Percentiles rank a stretch among this genome's conserved stretches.
Conservation (phyloP, 192 early-diverging fungal genomes). For the Geosiphon pyriformis region DNA sequence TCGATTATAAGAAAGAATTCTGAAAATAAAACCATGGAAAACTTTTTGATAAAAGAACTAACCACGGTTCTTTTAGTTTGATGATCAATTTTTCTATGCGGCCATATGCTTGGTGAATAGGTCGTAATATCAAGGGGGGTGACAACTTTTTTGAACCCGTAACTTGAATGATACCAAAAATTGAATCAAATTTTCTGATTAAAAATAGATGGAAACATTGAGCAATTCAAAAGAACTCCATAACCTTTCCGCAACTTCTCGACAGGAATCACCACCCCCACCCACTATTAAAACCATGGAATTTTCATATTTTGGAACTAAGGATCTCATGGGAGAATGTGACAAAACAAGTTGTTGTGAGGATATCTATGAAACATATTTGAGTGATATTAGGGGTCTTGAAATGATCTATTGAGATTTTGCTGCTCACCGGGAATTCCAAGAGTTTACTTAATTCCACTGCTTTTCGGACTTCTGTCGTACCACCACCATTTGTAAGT, state of each 20-base stretch:
- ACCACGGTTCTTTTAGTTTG: no score
- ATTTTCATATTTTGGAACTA: constrained; percentile 56
- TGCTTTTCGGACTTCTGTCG: constrained; percentile 69
- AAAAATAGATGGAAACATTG: constrained; percentile 42
- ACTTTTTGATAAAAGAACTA: no score
- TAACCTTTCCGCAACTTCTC: constrained; percentile 58
- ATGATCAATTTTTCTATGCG: constrained; percentile 50
- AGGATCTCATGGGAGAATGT: constrained; percentile 78
- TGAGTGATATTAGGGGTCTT: no score
- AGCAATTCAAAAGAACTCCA: no score
- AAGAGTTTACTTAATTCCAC: constrained; percentile 55
- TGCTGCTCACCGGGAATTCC: constrained; percentile 35
- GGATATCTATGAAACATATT: constrained; percentile 35
- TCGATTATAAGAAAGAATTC: no score
- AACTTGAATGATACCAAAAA: constrained; percentile 26
- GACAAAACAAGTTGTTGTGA: constrained; percentile 71
- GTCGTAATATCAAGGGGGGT: constrained; percentile 62
- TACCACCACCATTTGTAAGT: constrained; percentile 86
- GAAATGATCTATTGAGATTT: background rate
- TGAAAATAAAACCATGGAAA: no score
- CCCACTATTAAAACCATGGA: constrained; percentile 72
- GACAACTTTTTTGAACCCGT: constrained; percentile 68
- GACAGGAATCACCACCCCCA: constrained; percentile 50
- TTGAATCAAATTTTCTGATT: constrained; percentile 10
- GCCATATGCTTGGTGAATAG: constrained; percentile 64